Conservation (phyloP, 2,329 filamentous ascomycete genomes). For the Phialocephala subalpina region DNA sequence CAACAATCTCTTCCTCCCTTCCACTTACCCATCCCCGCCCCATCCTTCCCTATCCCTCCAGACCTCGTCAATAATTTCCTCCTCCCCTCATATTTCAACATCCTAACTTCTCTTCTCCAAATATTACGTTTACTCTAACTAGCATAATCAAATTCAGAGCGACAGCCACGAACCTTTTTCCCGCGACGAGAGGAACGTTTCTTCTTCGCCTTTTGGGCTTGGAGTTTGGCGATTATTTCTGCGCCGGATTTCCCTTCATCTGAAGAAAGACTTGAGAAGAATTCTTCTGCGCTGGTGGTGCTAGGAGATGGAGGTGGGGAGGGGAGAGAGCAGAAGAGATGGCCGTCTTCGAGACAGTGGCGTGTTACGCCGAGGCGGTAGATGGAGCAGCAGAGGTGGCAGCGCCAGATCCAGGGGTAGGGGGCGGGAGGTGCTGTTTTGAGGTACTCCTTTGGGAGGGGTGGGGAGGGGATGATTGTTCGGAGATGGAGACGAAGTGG, state of each 20-base stretch:
- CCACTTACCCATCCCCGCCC: not conserved
- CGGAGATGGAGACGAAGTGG: conserved; percentile 31
- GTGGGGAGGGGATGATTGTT: conserved; percentile 36
- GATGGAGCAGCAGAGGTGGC: conserved; percentile 43
- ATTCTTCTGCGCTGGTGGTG: conserved; percentile 4
- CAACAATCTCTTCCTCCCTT: conserved; percentile 28
- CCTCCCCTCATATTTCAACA: not conserved
- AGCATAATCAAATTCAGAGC: conserved; percentile 33
- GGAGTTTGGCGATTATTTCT: not conserved
- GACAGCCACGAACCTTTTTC: conserved; percentile 20
- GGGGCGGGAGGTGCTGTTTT: conserved; percentile 37
- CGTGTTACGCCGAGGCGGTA: conserved; percentile 47
- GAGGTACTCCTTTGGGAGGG: conserved; percentile 36
- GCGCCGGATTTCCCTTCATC: not conserved
- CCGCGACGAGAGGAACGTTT: conserved; percentile 8
- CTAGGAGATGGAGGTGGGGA: conserved; percentile 17
- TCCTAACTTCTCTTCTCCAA: conserved; percentile 27
- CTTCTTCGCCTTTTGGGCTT: not conserved
- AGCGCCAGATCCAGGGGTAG: conserved; percentile 47
- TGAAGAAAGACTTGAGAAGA: not conserved
- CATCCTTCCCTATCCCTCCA: not conserved
- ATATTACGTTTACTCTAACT: conserved; percentile 30
- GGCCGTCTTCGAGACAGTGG: conserved; percentile 44
- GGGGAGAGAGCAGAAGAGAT: conserved; percentile 36
- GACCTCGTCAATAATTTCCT: not conserved